Conservation (phyloP, 176 grass and related monocot genomes). For the Oryza rufipogon region DNA sequence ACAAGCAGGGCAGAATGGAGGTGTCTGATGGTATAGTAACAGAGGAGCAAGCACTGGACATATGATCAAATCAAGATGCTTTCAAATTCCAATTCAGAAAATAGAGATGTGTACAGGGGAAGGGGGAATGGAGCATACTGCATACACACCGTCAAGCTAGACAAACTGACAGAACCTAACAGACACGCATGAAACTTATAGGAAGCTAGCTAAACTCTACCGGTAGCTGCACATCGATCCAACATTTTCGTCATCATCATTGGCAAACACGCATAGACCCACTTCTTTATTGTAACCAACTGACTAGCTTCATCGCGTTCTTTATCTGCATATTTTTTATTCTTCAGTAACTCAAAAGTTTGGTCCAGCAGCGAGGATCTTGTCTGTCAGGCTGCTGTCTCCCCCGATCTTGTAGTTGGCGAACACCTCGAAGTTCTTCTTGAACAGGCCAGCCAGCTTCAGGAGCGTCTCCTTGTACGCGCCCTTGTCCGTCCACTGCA, state of each 20-base stretch:
- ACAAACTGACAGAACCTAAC: constrained; percentile 9
- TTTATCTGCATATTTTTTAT: constrained; percentile 2
- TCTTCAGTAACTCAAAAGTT: constrained; percentile 58
- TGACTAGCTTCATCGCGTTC: constrained; percentile 12
- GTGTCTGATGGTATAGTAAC: not conserved
- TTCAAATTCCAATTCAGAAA: constrained; percentile 14
- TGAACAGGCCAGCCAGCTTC: constrained; percentile 88
- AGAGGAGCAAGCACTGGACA: not conserved
- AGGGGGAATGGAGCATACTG: not conserved
- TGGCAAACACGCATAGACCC: constrained; percentile 6
- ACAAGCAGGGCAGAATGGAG: not conserved
- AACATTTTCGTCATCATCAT: constrained; percentile 38
- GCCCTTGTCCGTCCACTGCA: constrained; percentile 82
- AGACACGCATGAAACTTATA: constrained; percentile 25
- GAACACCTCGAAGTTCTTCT: constrained; percentile 99
- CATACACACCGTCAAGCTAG: not conserved
- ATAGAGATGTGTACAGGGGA: constrained; percentile 10
- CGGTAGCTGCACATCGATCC: constrained; percentile 23
- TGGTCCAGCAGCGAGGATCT: constrained; percentile 95
- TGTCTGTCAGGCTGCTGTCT: constrained; percentile 70
- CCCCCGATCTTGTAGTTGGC: constrained; percentile 82
- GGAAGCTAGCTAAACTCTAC: constrained; percentile 30
- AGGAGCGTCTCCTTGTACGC: constrained; percentile 84
- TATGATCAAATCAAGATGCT: not conserved
- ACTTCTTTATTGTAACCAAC: constrained; percentile 51